Conservation (phyloP, 108 stramenopile species). For the Skeletonema tropicum region DNA sequence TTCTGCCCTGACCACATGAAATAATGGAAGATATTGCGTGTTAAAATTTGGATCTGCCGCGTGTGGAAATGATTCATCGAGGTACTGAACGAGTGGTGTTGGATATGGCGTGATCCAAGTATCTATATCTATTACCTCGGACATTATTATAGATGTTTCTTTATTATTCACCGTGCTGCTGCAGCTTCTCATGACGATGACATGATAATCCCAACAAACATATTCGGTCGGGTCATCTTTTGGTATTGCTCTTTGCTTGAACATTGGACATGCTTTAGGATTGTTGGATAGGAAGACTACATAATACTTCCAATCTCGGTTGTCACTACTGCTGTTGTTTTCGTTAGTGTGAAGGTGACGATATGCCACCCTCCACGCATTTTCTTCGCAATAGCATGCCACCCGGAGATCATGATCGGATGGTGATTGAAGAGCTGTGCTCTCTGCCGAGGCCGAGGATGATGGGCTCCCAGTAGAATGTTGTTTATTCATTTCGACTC, state of each 20-base stretch:
- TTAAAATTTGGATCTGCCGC: constrained; percentile 13
- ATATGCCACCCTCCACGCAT: constrained; percentile 80
- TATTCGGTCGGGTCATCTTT: constrained; percentile 29
- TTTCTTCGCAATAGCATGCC: constrained; percentile 90
- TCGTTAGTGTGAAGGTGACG: constrained; percentile 40
- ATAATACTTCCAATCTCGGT: constrained; percentile 39
- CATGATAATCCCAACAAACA: constrained; percentile 91
- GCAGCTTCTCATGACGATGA: constrained; percentile 56
- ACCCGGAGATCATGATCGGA: constrained; percentile 70
- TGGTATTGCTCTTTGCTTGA: constrained; percentile 58
- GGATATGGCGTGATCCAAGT: constrained; percentile 69
- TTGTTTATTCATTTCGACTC: not conserved
- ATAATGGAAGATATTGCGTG: constrained; percentile 54
- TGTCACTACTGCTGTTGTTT: not conserved
- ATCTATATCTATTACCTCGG: constrained; percentile 71
- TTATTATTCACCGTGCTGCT: not conserved
- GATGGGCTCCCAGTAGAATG: not conserved
- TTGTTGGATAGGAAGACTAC: constrained; percentile 80
- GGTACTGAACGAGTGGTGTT: constrained; percentile 60
- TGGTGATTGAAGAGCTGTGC: constrained; percentile 49
- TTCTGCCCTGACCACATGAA: constrained; percentile 69
- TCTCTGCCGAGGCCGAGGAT: constrained; percentile 41
- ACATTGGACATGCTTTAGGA: constrained; percentile 71
- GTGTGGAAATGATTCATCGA: constrained; percentile 61
- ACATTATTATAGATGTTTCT: not conserved